Evolutionary conservation across 805 yeast genomes (phyloP).

Genomic region (Spathaspora passalidarum): DNA sequence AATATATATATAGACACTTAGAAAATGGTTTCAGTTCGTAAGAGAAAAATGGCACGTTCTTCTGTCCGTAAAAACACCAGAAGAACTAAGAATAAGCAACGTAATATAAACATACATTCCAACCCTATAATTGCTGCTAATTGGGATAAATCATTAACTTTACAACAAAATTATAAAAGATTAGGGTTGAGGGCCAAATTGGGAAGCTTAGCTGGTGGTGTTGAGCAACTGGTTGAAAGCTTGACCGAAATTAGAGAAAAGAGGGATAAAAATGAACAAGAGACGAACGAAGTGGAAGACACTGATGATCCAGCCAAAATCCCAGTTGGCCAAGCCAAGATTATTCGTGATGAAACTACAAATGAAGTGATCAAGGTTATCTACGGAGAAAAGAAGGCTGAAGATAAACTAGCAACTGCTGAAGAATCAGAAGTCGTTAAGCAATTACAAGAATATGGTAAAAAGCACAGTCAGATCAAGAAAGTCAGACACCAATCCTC

Average conservation of each 20-base stretch:
- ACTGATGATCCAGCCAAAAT: slow-evolving; percentile 58
- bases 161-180: slow-evolving; percentile 80
- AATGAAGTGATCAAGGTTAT: slow-evolving; percentile 66
- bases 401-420: slow-evolving; percentile 24
- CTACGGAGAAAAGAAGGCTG: slow-evolving; percentile 54
- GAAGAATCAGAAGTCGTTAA: slow-evolving; percentile 56
- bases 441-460: slow-evolving; percentile 56
- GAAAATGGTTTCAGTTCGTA: slow-evolving; percentile 70
- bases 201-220: slow-evolving; percentile 75
- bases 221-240: slow-evolving; percentile 53
- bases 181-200: slow-evolving; percentile 73
- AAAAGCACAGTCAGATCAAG: slow-evolving; percentile 44
- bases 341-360: slow-evolving; percentile 60
- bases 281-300: slow-evolving; percentile 21
- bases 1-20: not conserved
- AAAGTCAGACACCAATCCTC: slow-evolving; percentile 59
- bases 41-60: slow-evolving; percentile 77
- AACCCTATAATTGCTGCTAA: slow-evolving; percentile 83
- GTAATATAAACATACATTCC: slow-evolving; percentile 60
- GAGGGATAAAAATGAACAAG: slow-evolving; percentile 15
- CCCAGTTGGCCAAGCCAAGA: slow-evolving; percentile 75
- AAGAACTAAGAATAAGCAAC: slow-evolving; percentile 64
- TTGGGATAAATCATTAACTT: slow-evolving; percentile 84
- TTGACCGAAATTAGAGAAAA: slow-evolving; percentile 34
- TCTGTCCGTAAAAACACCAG: slow-evolving; percentile 69